Base-by-base conservation (phyloP, 1,139 yeast genomes). In the Geotrichum restrictum region DNA sequence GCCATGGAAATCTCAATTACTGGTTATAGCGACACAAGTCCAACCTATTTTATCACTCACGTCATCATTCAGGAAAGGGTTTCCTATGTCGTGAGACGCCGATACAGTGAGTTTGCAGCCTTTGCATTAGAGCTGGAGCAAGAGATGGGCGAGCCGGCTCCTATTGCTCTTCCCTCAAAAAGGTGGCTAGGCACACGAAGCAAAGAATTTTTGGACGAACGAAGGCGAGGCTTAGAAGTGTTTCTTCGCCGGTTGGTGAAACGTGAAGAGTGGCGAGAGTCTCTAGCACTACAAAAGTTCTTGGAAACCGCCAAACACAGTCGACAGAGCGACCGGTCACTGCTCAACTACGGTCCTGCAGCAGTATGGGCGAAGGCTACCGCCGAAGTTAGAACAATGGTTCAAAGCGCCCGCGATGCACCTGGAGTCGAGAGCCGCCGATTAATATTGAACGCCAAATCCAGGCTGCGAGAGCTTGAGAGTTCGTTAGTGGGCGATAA, bases 101-200 rank as follows among this genome's bases (percentile, higher is more conserved):
- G 84, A 52, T 80, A 72, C 62, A 72, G 79, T 40, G 87, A 82
- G 56, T 82, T 82, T 65, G 69, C 71, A 18, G 64, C 65, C n/a
- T 69, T 82, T 22, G 75, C 74, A 44, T 63, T 64, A 13, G 72
- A 69, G n/a, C 60, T 82, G 47, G 79, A 77, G 60, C 62, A 69
- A 7, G 75, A 77, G 48, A 66, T 75, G 55, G 71, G 75, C 29
- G 71, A 69, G 29, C 68, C 68, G 6, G 57, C 81, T 4, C 84
- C 84, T 0, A 76, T 77, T 50, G 69, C 67, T 32, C 66, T 80
- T 13, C 85, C 83, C 1, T 69, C 72, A 19, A 67, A 72, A 60
- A 62, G 62, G 49, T 67, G 70, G 70, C 53, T 66, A 27, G 65
- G 68, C 18, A 56, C 56, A 53, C 56, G 50, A 60, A 45, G 56